Evolutionary conservation across 495 filamentous ascomycete genomes (phyloP).

Genomic region (Aspergillus baeticus): DNA sequence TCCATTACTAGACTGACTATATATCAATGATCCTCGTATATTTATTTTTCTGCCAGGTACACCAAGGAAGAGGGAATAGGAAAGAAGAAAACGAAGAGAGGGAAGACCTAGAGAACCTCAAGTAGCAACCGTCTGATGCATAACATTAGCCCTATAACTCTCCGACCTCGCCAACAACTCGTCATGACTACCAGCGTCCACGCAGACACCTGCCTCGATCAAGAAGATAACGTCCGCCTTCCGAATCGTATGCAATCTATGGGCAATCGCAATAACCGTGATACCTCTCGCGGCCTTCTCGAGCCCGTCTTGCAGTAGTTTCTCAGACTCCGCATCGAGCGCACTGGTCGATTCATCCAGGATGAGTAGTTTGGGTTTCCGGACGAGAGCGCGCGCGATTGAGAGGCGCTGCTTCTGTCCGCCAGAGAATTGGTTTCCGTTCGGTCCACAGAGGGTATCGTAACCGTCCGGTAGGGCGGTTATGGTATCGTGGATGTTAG

Average conservation of each 20-base stretch:
- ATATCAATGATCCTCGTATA: no score
- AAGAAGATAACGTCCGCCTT: slow-evolving; percentile 76
- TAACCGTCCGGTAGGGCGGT: slow-evolving; percentile 58
- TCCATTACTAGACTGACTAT: no score
- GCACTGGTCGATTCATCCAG: slow-evolving; percentile 78
- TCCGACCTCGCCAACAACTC: slow-evolving; percentile 60
- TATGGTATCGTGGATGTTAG: slow-evolving; percentile 61
- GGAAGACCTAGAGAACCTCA: neutral
- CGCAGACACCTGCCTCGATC: slow-evolving; percentile 64
- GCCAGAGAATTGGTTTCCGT: slow-evolving; percentile 64
- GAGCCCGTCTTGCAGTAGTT: slow-evolving; percentile 67
- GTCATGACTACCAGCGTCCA: slow-evolving; percentile 67
- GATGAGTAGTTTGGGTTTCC: slow-evolving; percentile 67
- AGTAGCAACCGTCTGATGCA: slow-evolving; percentile 39
- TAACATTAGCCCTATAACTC: slow-evolving; percentile 56
- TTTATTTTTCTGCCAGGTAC: neutral
- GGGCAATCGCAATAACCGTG: slow-evolving; percentile 77
- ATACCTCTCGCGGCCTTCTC: slow-evolving; percentile 66
- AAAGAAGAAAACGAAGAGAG: no score
- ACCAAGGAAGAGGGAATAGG: no score
- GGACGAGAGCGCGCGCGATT: slow-evolving; percentile 73
- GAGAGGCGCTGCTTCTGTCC: slow-evolving; percentile 76
- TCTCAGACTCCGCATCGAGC: slow-evolving; percentile 74
- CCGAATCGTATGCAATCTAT: slow-evolving; percentile 71
- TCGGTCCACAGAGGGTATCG: slow-evolving; percentile 61